Conservation (phyloP, 805 yeast genomes). For the Barnettozyma sp. region DNA sequence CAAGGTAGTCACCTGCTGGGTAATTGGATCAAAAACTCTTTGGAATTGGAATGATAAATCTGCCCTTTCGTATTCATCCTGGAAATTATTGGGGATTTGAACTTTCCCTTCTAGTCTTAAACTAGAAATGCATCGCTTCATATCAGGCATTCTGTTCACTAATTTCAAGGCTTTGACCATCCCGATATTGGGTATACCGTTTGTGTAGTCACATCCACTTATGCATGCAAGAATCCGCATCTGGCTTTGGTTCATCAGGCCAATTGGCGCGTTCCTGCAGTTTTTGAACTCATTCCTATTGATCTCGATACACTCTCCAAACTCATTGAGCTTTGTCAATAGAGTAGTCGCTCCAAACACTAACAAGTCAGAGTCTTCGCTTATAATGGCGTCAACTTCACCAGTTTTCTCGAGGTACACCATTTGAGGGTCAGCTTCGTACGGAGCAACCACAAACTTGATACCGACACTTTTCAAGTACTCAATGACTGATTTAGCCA, state of each 20-base stretch:
- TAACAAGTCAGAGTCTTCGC: constrained; percentile 91
- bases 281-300: constrained; percentile 45
- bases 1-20: constrained; percentile 45
- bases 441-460: constrained; percentile 87
- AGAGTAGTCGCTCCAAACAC: constrained; percentile 77
- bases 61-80: constrained; percentile 58
- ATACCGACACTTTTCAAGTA: constrained; percentile 52
- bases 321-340: constrained; percentile 75
- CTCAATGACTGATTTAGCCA: constrained; percentile 83
- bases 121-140: constrained; percentile 50
- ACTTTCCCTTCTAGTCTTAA: constrained; percentile 55
- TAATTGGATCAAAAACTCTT: constrained; percentile 71
- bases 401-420: constrained; percentile 77
- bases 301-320: constrained; percentile 64
- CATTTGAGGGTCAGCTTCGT: constrained; percentile 97
- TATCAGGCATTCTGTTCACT: constrained; percentile 42
- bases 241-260: constrained; percentile 46
- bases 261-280: constrained; percentile 46
- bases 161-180: constrained; percentile 63
- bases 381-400: constrained; percentile 73
- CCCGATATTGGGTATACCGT: constrained; percentile 79
- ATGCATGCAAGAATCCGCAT: constrained; percentile 73
- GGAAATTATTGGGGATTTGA: constrained; percentile 49
- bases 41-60: constrained; percentile 76
- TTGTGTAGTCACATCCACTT: constrained; percentile 95